Base-by-base conservation (phyloP, 306 rosid species). In the Dryas alaskensis region DNA sequence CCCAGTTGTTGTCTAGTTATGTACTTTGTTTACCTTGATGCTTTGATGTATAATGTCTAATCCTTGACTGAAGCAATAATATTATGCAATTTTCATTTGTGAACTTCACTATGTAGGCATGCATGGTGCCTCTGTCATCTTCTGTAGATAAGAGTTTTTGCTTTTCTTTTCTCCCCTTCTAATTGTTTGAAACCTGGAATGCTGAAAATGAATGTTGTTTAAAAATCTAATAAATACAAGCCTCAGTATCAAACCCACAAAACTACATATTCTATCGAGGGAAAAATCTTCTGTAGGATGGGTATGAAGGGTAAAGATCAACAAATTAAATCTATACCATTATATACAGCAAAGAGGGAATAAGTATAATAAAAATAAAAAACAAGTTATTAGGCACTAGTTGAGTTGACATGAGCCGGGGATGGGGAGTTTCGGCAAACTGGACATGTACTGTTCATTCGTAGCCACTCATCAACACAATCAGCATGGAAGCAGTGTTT, bases 401-500 rank as follows among this genome's bases (percentile, higher is more conserved):
- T 68, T 11, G 81, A 65, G 6, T 65, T 40, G 43, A 11, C 71
- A 42, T 46, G 84, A 81, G 62, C 65, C 4, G 80, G 85, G 65
- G 89, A 67, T 16, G 86, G 93, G 25, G 82, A 25, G 53, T 86
- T 92, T 47, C 98, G 84, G 77, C 98, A 89, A 67, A 85, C 78
- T 2, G 96, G 98, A 69, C 92, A 89, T 10, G 88, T 75, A 14
- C 78, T 42, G 39, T 86, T 88, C 83, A 85, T 49, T 37, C 83
- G 75, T 39, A 89, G 96, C 98, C 98, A 86, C 69, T 79, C 86
- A 53, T 89, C 98, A 3, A 89, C 82, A 74, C 93, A 89, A 22
- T 85, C 88, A 2, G 83, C 87, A 78, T 89, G 97, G 81, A 88
- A 92, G 81, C 96, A 85, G 68, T 89, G 96, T 47, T 73, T 74